A percentile compares a stretch with the other conserved stretches of the same genome.
Conservation (phyloP, 2,329 filamentous ascomycete species). For the Lachnellula subtilissima region DNA sequence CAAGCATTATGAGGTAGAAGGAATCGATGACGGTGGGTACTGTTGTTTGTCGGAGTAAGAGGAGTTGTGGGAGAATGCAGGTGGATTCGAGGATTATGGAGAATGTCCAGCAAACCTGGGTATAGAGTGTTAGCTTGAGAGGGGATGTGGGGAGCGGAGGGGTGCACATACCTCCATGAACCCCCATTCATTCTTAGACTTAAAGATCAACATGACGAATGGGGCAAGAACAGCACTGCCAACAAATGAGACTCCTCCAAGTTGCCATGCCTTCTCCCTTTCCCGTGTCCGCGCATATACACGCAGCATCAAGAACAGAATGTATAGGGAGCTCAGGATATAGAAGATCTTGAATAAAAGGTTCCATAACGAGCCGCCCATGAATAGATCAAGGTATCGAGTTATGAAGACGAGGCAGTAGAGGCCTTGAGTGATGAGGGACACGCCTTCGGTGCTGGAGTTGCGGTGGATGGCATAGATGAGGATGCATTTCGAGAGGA, state of each 20-base stretch:
- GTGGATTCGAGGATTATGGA: constrained; percentile 89
- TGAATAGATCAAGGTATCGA: constrained; percentile 80
- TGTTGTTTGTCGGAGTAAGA: constrained; percentile 88
- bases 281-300: constrained; percentile 84
- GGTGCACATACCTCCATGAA: constrained; percentile 44
- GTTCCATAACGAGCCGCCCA: constrained; percentile 58
- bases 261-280: constrained; percentile 87
- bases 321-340: constrained; percentile 77
- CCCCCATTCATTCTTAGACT: constrained; percentile 40
- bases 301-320: constrained; percentile 81
- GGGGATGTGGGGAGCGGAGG: neutral
- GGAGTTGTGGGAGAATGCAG: constrained; percentile 83
- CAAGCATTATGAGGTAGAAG: constrained; percentile 86
- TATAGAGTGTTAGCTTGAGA: neutral
- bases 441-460: constrained; percentile 83
- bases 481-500: constrained; percentile 81
- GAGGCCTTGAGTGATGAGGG: constrained; percentile 82
- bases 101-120: constrained; percentile 76
- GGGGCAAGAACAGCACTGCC: constrained; percentile 66
- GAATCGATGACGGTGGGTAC: constrained; percentile 95
- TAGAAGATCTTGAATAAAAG: constrained; percentile 86
- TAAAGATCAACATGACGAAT: constrained; percentile 66
- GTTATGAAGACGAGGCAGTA: constrained; percentile 83
- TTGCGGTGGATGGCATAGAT: constrained; percentile 89
- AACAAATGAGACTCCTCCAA: constrained; percentile 65